A percentile compares a stretch with the other conserved stretches of the same genome.
phyloP scores from a whole-genome alignment of 257 asterid genomes.

The Cruciata laevipes region DNA sequence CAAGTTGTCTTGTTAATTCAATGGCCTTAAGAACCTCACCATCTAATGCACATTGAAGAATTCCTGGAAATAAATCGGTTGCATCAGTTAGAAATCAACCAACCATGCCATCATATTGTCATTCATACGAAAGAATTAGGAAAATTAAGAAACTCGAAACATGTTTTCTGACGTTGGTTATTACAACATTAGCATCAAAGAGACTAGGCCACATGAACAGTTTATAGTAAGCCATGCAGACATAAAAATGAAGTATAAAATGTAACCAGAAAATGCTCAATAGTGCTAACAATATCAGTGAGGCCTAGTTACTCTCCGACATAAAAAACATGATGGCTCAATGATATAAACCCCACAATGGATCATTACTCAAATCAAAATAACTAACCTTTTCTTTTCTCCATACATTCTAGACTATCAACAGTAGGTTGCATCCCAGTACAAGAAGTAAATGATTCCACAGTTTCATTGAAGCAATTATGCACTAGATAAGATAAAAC shows the following conservation, averaged over 20 bases:
- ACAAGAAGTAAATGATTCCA: conserved; percentile 59
- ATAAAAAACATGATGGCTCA: not conserved
- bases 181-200: not conserved
- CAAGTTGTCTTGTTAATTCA: conserved; percentile 63
- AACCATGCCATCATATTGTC: not conserved
- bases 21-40: conserved; percentile 75
- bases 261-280: not conserved
- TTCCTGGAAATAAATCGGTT: conserved; percentile 46
- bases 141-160: not conserved
- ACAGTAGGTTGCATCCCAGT: conserved; percentile 52
- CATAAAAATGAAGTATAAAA: not conserved
- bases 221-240: not conserved
- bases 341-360: not conserved
- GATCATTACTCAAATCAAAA: not conserved
- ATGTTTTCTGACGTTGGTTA: not conserved
- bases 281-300: not conserved
- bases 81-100: conserved; percentile 10
- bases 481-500: conserved; percentile 80
- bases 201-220: not conserved
- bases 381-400: conserved; percentile 71
- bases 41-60: conserved; percentile 46
- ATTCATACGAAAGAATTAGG: not conserved
- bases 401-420: conserved; percentile 61
- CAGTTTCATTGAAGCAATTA: conserved; percentile 72
- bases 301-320: not conserved